Evolutionary conservation across 139 green algal genomes (phyloP), one percentile per base, ranked within the genome.

Genomic region (Pseudopediastrum boryanum): DNA sequence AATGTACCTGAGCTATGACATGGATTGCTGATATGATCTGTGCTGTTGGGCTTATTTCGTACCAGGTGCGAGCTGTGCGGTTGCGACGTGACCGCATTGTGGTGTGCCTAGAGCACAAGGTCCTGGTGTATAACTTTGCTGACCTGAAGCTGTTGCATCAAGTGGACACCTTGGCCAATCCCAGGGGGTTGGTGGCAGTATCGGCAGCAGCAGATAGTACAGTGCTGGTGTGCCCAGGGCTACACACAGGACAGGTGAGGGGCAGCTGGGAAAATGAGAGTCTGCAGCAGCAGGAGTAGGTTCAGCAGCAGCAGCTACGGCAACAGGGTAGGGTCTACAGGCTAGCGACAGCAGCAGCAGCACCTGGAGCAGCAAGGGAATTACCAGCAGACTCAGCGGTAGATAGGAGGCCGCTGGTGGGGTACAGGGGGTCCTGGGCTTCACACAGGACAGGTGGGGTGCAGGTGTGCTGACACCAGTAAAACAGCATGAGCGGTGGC

Each of bases 61-160:
- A n/a, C 38, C 86, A 95, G 91, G 93, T 98, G 4, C 89, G 93
- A 0, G 86, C 89, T 0, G 95, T 99, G 56, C 82, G 87, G 43
- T 77, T 99, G 63, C 85, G 96, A 16, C 85, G 94, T 1, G 94
- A 99, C 86, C 84, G 90, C 29, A 94, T 99, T 10, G 94, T 96
- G 1, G 96, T 99, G 12, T 94, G 92, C 3, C 83, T 98, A 73
- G 96, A 98, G 90, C 93, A 97, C 84, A 97, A 97, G 68, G 88
- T 94, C 41, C 87, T 96, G 44, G 86, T 98, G 2, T 99, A 99
- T 85, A 96, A 98, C 83, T 98, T 99, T 79, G 89, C 90, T 1
- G 76, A 82, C 64, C 65, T 82, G 36, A 90, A 90, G 76, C 90
- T 98, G 75, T 76, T 98, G 78, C 93, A 98, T 59, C 85, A 93